A percentile compares a stretch with the other conserved stretches of the same genome.
Evolutionary conservation across 345 rosid genomes (phyloP).

Genomic region (Sisymbrium altissimum): DNA sequence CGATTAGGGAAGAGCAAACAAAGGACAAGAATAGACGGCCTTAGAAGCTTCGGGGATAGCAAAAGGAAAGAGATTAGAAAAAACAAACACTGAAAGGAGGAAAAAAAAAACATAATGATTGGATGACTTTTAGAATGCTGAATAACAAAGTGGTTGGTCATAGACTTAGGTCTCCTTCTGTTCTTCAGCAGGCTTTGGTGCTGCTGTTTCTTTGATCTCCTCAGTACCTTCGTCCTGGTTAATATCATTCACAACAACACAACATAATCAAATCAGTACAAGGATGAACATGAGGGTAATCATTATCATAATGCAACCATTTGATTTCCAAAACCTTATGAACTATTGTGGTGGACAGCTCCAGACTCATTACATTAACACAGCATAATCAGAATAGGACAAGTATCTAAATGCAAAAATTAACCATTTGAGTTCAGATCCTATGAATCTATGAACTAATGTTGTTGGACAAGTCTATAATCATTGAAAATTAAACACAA

Average conservation of each 20-base stretch:
- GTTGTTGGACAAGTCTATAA: background rate
- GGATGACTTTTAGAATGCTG: conserved; percentile 32
- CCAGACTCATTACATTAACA: too few species aligned
- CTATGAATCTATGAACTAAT: background rate
- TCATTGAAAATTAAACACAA: background rate
- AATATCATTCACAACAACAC: background rate
- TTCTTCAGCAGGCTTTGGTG: conserved; percentile 66
- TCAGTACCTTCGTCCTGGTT: conserved; percentile 82
- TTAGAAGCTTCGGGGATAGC: conserved; percentile 35
- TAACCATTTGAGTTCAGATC: background rate
- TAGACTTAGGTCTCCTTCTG: conserved; percentile 42
- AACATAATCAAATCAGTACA: background rate
- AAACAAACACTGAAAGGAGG: conserved; percentile 36
- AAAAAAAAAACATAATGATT: conserved; percentile 37
- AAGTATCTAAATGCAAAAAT: background rate
- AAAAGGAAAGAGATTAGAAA: conserved; percentile 36
- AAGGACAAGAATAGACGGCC: conserved; percentile 47
- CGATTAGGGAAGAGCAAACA: conserved; percentile 40
- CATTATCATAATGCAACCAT: background rate
- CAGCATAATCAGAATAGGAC: background rate
- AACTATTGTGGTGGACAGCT: background rate
- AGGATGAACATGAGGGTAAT: background rate
- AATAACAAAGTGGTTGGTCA: conserved; percentile 3
- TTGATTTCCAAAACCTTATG: background rate
- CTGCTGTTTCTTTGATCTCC: conserved; percentile 71